phyloP scores from a whole-genome alignment of 805 yeast genomes.

The Kodamaea hsintzibuensis region DNA sequence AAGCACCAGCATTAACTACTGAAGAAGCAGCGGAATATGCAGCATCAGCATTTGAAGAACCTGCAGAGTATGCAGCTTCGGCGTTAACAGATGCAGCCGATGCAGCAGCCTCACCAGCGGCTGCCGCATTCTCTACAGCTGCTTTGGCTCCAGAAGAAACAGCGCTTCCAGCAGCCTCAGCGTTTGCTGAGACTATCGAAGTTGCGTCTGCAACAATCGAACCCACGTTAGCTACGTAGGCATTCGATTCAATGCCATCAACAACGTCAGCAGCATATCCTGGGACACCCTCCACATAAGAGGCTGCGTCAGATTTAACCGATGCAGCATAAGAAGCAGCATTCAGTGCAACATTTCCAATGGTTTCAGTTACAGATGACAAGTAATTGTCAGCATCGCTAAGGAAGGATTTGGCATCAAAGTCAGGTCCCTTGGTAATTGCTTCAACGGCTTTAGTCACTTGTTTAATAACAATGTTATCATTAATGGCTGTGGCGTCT shows the following conservation, averaged over 20 bases:
- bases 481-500: constrained; percentile 9
- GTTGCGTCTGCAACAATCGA: not conserved
- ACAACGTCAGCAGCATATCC: constrained; percentile 12
- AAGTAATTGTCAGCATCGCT: not conserved
- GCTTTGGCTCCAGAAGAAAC: constrained; percentile 13
- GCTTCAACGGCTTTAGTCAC: constrained; percentile 20
- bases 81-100: constrained; percentile 11
- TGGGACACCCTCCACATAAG: not conserved
- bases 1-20: constrained; percentile 8
- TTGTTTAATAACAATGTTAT: constrained; percentile 12
- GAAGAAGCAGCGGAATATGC: constrained; percentile 11
- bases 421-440: constrained; percentile 14
- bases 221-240: not conserved
- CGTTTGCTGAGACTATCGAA: not conserved
- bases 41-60: constrained; percentile 1
- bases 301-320: not conserved
- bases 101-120: constrained; percentile 8
- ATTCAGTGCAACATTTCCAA: constrained; percentile 4
- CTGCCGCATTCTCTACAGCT: constrained; percentile 10
- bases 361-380: constrained; percentile 6
- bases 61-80: not conserved
- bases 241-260: not conserved
- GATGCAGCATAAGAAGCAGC: constrained; percentile 1
- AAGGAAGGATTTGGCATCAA: constrained; percentile 18
- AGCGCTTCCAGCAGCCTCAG: constrained; percentile 7